A percentile compares a stretch with the other conserved stretches of the same genome.
Conservation (phyloP, 306 rosid species). For the Lablab purpureus region DNA sequence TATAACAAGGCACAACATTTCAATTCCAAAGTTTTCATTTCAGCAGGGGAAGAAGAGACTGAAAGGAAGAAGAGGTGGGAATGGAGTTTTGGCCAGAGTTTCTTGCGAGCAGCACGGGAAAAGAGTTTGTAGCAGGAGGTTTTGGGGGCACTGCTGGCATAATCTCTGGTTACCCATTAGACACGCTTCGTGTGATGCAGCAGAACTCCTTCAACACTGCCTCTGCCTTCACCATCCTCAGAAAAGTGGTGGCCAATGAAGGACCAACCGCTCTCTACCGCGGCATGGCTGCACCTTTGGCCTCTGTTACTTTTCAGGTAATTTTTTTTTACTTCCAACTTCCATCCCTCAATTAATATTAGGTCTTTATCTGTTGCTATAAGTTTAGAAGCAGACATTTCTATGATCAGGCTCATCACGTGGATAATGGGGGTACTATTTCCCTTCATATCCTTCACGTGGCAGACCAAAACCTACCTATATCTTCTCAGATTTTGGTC, state of each 20-base stretch:
- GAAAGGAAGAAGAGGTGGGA: neutral
- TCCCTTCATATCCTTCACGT: constrained; percentile 14
- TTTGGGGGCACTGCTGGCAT: constrained; percentile 90
- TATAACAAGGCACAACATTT: neutral
- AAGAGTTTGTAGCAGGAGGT: constrained; percentile 91
- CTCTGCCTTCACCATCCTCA: constrained; percentile 36
- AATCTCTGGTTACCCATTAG: constrained; percentile 32
- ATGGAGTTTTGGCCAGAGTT: constrained; percentile 89
- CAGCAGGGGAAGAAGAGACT: neutral
- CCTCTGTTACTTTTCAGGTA: constrained; percentile 45
- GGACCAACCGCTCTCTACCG: constrained; percentile 39
- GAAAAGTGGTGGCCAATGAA: constrained; percentile 23
- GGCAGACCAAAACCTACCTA: neutral
- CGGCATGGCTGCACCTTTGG: constrained; percentile 44
- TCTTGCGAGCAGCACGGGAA: constrained; percentile 81
- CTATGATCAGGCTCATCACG: neutral
- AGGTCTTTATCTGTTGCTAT: neutral
- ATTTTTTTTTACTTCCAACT: neutral
- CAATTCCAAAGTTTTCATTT: neutral
- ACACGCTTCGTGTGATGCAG: constrained; percentile 41
- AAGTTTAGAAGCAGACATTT: neutral
- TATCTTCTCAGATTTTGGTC: neutral
- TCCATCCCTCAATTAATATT: too few species aligned
- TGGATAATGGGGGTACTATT: constrained; percentile 1
- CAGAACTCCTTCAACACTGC: constrained; percentile 4